These are phyloP conservation scores for Hawksworthiomyces lignivorus DNA, from an alignment of 2,329 filamentous ascomycete species.

Conservation along the genomic window DNA sequence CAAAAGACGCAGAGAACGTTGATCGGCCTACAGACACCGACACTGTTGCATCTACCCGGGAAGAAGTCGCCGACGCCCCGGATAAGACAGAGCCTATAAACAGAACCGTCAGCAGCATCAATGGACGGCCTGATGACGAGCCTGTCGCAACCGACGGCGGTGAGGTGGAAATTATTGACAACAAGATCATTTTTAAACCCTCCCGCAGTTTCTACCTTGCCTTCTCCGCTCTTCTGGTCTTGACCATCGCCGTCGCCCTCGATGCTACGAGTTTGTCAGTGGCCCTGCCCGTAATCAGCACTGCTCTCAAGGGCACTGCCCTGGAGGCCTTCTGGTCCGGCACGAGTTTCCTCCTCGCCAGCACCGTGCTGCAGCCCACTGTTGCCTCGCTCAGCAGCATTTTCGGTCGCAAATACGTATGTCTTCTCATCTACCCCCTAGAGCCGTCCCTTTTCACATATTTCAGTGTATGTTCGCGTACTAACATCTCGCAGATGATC, in stretches of 20 bases:
- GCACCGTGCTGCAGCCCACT: slow-evolving; percentile 49
- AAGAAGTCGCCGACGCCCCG: background rate
- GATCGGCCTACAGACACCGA: slow-evolving; percentile 3
- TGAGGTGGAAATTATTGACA: slow-evolving; percentile 14
- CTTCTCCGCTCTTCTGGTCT: slow-evolving; percentile 42
- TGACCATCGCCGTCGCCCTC: slow-evolving; percentile 55
- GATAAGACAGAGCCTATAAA: too few species aligned
- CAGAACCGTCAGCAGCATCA: slow-evolving; percentile 1
- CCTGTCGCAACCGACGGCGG: slow-evolving; percentile 7
- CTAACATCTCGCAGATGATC: slow-evolving; percentile 9
- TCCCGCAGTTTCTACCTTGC: slow-evolving; percentile 35
- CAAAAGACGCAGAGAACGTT: background rate
- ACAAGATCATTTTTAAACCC: slow-evolving; percentile 23
- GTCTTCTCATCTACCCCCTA: too few species aligned
- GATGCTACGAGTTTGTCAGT: slow-evolving; percentile 60
- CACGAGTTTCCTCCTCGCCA: slow-evolving; percentile 60
- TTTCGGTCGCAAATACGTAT: slow-evolving; percentile 18
- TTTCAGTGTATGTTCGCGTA: slow-evolving; percentile 41
- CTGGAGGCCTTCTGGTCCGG: slow-evolving; percentile 65
- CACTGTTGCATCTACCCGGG: slow-evolving; percentile 1
- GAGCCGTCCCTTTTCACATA: too few species aligned
- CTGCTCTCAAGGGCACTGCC: slow-evolving; percentile 41
- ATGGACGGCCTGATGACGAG: background rate
- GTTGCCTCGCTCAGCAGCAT: slow-evolving; percentile 20
- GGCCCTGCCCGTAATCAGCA: slow-evolving; percentile 45